These are phyloP conservation scores for Spergularia marina DNA, from an alignment of 148 eudicot species.

Conservation along the genomic window DNA sequence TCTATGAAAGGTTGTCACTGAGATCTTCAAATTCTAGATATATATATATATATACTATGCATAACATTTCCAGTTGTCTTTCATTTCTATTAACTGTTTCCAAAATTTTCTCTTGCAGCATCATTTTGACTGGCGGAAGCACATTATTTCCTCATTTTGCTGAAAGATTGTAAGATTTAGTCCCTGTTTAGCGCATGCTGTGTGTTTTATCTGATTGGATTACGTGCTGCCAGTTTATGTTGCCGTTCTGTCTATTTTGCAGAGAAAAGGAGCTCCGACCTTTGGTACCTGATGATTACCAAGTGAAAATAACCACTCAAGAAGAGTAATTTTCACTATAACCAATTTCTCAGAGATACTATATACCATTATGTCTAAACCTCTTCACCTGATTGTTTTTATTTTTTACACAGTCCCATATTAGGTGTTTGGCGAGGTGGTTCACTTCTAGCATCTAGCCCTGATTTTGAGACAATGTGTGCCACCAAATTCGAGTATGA, in stretches of 20 bases:
- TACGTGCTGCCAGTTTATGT: background rate
- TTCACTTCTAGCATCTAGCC: constrained; percentile 94
- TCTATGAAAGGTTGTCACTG: constrained; percentile 71
- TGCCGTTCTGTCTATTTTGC: constrained; percentile 18
- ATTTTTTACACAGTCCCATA: constrained; percentile 64
- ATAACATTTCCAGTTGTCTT: background rate
- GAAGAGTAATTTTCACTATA: constrained; percentile 59
- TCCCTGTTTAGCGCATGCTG: background rate
- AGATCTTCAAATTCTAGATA: background rate
- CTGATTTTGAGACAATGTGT: constrained; percentile 93
- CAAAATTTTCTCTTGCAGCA: constrained; percentile 43
- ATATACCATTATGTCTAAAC: background rate
- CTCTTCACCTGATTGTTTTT: constrained; percentile 3
- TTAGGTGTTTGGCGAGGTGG: constrained; percentile 99
- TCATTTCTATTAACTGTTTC: background rate
- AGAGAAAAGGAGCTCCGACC: constrained; percentile 95
- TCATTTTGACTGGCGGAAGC: constrained; percentile 95
- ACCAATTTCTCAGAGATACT: background rate
- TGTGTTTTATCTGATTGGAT: background rate
- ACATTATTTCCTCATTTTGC: constrained; percentile 87
- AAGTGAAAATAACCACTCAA: constrained; percentile 84
- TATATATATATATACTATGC: background rate
- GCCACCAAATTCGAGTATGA: constrained; percentile 92
- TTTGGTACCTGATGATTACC: constrained; percentile 82
- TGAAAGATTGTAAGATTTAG: constrained; percentile 80